Base-by-base conservation (phyloP, 768 basidiomycete species). In the Lentinula detonsa region DNA sequence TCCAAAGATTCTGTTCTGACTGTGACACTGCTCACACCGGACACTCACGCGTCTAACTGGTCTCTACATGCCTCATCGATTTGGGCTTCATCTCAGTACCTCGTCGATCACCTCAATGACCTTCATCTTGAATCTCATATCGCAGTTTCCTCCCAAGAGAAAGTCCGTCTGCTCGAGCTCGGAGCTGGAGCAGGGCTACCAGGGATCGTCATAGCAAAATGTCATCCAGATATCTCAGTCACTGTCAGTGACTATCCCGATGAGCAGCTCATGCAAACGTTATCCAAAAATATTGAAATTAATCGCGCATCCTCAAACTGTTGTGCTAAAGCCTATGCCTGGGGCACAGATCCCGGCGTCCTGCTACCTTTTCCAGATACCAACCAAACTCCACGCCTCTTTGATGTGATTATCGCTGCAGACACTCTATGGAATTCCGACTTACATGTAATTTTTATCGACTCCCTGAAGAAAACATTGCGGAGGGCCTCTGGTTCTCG, bases 361-460 rank as follows among this genome's bases (percentile, higher is more conserved):
- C 57, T 75, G 13, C 62, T 73, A 6, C 63, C 13, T 16, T 33
- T 10, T 11, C 39, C 7, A 21, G n/a, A 16, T 46, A 2, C 40
- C 49, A 35, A 52, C 50, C 33, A 13, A 23, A 34, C 3, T 40
- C 18, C 39, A 18, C 13, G 7, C 15, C 72, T 75, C 15, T 88
- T 88, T 68, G 88, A 92, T 66, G 62, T 89, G 43, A 73, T 92
- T 35, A 63, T 91, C 23, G 88, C 89, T 0, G 86, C 90, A 11
- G 91, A 92, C 67, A 91, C 89, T 34, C 72, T 93, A 1, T 92
- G 90, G 91, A 88, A 91, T 67, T 71, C 86, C 3, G 83, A 84
- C 23, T 64, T 80, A 3, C 90, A 91, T 64, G 63, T 53, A 0
- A 64, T 78, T 9, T 84, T 90, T 57, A 71, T 89, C 40, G 69